Evolutionary conservation across 129 eudicot genomes (phyloP).

Genomic region (Rutidosis leptorrhynchoides): DNA sequence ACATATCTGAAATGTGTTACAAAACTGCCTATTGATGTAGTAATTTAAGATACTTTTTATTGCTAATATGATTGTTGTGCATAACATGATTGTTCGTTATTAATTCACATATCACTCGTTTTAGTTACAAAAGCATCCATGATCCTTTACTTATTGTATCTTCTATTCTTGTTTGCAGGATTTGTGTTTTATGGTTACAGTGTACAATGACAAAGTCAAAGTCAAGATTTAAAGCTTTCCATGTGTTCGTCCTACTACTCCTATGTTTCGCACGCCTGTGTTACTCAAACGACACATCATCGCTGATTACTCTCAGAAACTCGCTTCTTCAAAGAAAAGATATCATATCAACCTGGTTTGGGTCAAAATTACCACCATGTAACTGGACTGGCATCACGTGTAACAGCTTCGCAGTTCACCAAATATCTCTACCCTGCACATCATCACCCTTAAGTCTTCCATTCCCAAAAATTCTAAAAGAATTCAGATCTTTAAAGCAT

Average conservation of each 20-base stretch:
- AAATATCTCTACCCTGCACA: conserved; percentile 46
- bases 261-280: conserved; percentile 30
- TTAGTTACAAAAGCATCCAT: too few relatives aligned
- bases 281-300: conserved; percentile 36
- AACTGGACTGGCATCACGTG: conserved; percentile 80
- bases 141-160: not conserved
- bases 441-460: conserved; percentile 50
- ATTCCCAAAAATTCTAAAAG: conserved; percentile 47
- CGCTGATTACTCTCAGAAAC: conserved; percentile 45
- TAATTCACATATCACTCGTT: too few relatives aligned
- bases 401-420: conserved; percentile 40
- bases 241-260: conserved; percentile 27
- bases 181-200: conserved; percentile 14
- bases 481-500: conserved; percentile 52
- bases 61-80: too few relatives aligned
- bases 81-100: not conserved
- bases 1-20: not conserved
- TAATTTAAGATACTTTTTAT: not conserved
- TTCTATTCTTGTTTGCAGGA: conserved; percentile 30
- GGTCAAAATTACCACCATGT: conserved; percentile 57
- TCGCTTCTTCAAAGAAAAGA: conserved; percentile 39
- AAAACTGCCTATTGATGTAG: not conserved
- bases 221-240: conserved; percentile 27
- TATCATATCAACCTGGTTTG: conserved; percentile 58
- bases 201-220: conserved; percentile 29